Conservation (phyloP, 805 yeast species). For the Saturnispora mendoncae region DNA sequence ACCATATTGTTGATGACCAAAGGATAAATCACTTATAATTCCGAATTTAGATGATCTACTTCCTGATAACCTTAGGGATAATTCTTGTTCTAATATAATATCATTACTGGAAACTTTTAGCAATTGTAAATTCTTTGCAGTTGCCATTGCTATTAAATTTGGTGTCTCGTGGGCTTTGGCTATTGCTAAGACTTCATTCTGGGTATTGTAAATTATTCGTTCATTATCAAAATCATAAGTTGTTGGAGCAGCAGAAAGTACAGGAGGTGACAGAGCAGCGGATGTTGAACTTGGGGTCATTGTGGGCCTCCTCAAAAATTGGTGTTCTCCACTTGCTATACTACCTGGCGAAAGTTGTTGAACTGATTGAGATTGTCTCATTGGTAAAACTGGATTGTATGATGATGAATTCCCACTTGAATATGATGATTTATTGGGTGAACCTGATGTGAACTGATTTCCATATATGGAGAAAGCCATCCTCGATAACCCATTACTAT, state of each 20-base stretch:
- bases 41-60: constrained; percentile 32
- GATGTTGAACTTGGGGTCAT: constrained; percentile 11
- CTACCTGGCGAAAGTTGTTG: constrained; percentile 4
- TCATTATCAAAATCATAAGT: constrained; percentile 17
- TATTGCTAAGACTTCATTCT: constrained; percentile 28
- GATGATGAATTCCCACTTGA: constrained; percentile 3
- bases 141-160: constrained; percentile 33
- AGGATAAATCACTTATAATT: constrained; percentile 34
- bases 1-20: constrained; percentile 34
- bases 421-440: constrained; percentile 7
- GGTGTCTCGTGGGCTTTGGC: constrained; percentile 29
- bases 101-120: constrained; percentile 28
- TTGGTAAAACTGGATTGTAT: constrained; percentile 7
- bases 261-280: background rate
- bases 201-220: constrained; percentile 24
- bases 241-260: background rate
- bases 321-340: background rate
- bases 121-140: constrained; percentile 34
- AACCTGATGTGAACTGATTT: constrained; percentile 10
- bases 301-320: background rate
- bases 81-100: constrained; percentile 29
- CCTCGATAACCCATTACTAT: constrained; percentile 36
- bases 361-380: constrained; percentile 12
- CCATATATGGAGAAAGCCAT: constrained; percentile 57
- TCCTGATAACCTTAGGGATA: constrained; percentile 22